Evolutionary conservation across 345 rosid genomes (phyloP).

Genomic region (Cardamine occulta): DNA sequence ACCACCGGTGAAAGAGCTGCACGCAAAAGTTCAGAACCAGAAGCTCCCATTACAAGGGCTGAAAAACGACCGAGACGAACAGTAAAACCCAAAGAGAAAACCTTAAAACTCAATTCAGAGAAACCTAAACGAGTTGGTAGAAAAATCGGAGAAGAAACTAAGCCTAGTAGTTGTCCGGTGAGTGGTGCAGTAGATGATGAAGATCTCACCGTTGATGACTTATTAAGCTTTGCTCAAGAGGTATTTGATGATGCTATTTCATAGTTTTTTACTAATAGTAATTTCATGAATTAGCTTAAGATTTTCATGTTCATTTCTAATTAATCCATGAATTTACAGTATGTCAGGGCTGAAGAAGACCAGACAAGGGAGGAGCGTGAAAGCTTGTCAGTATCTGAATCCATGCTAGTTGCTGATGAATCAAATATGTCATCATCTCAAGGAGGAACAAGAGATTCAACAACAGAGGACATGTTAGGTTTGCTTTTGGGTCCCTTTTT

Average conservation of each 20-base stretch:
- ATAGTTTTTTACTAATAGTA: not conserved
- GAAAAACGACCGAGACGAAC: constrained; percentile 33
- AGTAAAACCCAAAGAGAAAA: constrained; percentile 11
- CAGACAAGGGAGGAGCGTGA: not conserved
- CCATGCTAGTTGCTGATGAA: not conserved
- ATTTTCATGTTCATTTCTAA: not conserved
- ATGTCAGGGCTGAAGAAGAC: constrained; percentile 23
- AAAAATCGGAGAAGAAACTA: constrained; percentile 5
- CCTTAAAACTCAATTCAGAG: not conserved
- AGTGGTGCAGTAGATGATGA: not conserved
- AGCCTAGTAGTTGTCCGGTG: not conserved
- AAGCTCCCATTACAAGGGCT: not conserved
- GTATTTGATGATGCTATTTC: not conserved
- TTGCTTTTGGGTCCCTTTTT: constrained; percentile 38
- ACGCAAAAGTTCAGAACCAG: constrained; percentile 1
- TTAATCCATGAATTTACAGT: constrained; percentile 21
- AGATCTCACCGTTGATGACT: constrained; percentile 39
- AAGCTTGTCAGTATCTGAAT: constrained; percentile 7
- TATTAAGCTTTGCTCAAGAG: constrained; percentile 42
- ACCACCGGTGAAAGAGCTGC: constrained; percentile 12
- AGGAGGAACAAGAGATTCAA: constrained; percentile 21
- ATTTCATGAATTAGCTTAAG: not conserved
- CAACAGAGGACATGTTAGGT: constrained; percentile 23
- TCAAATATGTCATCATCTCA: constrained; percentile 2
- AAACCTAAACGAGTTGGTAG: constrained; percentile 2